Evolutionary conservation across 2,329 filamentous ascomycete species (phyloP), one percentile per base, ranked within the genome.

Genomic region (Alternaria infectoria): DNA sequence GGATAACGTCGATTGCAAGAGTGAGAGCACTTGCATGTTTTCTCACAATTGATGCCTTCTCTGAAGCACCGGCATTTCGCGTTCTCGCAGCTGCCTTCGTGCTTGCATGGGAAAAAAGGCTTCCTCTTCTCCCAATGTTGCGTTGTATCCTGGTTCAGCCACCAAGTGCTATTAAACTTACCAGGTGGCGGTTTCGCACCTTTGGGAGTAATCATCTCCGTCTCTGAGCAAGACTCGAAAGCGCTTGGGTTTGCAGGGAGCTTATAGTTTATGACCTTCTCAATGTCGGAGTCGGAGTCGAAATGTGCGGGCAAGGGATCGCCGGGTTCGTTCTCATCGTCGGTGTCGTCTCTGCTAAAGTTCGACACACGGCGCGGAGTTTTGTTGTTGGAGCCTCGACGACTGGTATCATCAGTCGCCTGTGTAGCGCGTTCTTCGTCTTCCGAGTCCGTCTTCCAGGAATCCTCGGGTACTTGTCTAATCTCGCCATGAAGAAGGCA

Each of bases 31-130:
- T 84, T 85, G 73, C 92, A 95, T 64, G 88, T 89, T 68, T 90
- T 91, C 68, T 94, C 91, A 73, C 92, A 95, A 17, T 90, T 84
- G 19, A 93, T 81, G 15, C 84, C 84, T 10, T 86, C 82, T 51
- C 83, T 78, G 15, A 87, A 88, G 72, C 92, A 95, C 2, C 84
- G 81, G 69, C 92, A 95, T 17, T 81, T 71, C 12, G 77, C 80
- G n/a, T 84, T 85, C 15, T 86, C 86, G 76, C 91, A 94, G 3
- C 52, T 61, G 0, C 91, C 91, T 26, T 89, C 86, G 70, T 94
- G 91, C 55, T 85, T 85, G 71, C 91, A 94, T 4, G 90, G 89
- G 59, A 89, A 86, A 54, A 87, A 86, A 2, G 87, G 82, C 32
- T 87, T 85, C 40, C 88, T 84, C 15, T 85, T 80, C 49, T 88